Evolutionary conservation across 176 grass and related monocot genomes (phyloP), one percentile per base, ranked within the genome.

Genomic region (Tillandsia leiboldiana): DNA sequence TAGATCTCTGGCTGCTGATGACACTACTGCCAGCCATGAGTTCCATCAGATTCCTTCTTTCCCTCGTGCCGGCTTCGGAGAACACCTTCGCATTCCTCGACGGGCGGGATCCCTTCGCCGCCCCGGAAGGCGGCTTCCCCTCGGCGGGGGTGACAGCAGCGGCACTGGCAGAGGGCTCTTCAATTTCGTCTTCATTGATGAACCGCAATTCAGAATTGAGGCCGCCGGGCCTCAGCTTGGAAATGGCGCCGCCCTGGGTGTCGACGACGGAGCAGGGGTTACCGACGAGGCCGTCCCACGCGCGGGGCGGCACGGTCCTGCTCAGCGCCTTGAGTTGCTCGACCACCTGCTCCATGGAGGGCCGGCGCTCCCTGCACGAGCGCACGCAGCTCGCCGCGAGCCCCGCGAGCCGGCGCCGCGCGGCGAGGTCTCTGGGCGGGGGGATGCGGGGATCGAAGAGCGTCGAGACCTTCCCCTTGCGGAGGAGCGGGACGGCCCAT

Each of bases 201-300:
- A 91, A 85, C 9, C 71, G 74, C 75, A 88, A 75, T 42, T 79
- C 67, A 0, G 79, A 81, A n/a, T 73, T 83, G 26, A 64, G 64
- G 48, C 22, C 72, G 62, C 53, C 63, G 26, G 65, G 48, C 11
- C 81, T 80, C 51, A 78, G 77, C 77, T 83, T 92, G 0, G 81
- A 85, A 51, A 89, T 77, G 54, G 83, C 83, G 71, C 33, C 33
- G 33, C 68, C 90, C 20, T 99, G 87, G 13, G 85, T 77, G 75
- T 99, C 94, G 20, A 99, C 94, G 9, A 99, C 82, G 0, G 94
- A 86, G 3, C 94, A 99, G 2, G 94, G 94, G 58, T 93, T 99
- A 10, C 94, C 94, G 0, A 96, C 83, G 0, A 86, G 74, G 14
- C 87, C 94, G 5, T 90, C 93, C 94, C 94, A 99, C 18, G 83